Conservation (phyloP, 495 filamentous ascomycete species). For the Articulospora tetracladia region DNA sequence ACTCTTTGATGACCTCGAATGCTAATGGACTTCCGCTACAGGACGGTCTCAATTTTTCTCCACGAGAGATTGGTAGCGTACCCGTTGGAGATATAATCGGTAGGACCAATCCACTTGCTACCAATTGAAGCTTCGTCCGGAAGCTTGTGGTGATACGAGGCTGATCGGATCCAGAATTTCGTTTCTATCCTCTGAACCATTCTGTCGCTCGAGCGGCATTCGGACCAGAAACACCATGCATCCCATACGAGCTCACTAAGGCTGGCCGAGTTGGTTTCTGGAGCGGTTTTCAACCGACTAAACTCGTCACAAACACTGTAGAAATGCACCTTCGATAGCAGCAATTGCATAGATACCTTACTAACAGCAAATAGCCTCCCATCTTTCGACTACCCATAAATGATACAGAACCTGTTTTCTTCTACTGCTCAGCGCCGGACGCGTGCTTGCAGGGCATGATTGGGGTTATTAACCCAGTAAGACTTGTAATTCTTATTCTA, state of each 20-base stretch:
- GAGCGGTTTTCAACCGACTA: constrained; percentile 33
- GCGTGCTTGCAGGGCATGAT: constrained; percentile 42
- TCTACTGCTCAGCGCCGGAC: constrained; percentile 50
- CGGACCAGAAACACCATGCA: constrained; percentile 41
- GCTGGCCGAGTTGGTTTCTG: constrained; percentile 41
- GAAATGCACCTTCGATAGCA: constrained; percentile 1
- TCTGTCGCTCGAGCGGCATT: constrained; percentile 54
- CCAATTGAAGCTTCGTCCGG: background rate
- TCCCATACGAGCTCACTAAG: constrained; percentile 50
- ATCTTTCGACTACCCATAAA: constrained; percentile 49
- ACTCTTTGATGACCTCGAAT: constrained; percentile 1
- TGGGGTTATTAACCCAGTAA: constrained; percentile 43
- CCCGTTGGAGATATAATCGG: constrained; percentile 37
- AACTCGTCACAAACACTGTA: constrained; percentile 29
- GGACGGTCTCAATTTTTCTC: constrained; percentile 32
- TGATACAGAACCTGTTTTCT: constrained; percentile 54
- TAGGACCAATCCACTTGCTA: constrained; percentile 12
- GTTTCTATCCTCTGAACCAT: constrained; percentile 57
- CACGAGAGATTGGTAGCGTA: constrained; percentile 24
- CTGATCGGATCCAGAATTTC: constrained; percentile 35
- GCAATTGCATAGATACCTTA: background rate
- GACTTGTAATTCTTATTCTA: background rate
- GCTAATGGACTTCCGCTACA: constrained; percentile 13
- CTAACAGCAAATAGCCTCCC: constrained; percentile 34
- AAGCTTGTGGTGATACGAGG: background rate